Base-by-base conservation (phyloP, 2,329 filamentous ascomycete species). In the Pseudocercospora crystallina region DNA sequence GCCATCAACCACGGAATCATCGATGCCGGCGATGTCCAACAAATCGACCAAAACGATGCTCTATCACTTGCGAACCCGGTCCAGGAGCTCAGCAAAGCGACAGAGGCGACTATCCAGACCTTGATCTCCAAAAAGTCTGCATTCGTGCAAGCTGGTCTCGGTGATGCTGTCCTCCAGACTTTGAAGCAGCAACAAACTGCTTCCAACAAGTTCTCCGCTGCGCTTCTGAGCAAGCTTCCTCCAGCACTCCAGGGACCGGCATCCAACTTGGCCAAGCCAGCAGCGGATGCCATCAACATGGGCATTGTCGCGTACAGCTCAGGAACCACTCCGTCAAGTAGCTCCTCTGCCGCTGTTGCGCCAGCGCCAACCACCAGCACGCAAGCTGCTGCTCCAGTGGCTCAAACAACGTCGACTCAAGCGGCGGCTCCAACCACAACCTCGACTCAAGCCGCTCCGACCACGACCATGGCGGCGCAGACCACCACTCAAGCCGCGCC, bases 1-100 rank as follows among this genome's bases (percentile, higher is more conserved):
- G 51, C 51, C 11, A 45, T 53, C 41, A 53, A 46, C 36, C 38
- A 47, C 15, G 51, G 45, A 13, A 53, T 41, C n/a, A 49, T 46
- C 5, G 45, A 49, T 44, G 51, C 41, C 46, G 49, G 46, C 42
- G 51, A 41, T 33, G 26, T 53, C 29, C 41, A 40, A 15, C 45
- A 45, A n/a, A 43, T 53, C 9, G 45, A 41, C 5, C 47, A 49
- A 15, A 38, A 47, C 14, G 51, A 53, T 39, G 51, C 51, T 32
- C 26, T 47, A 30, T 41, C 34, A 13, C 46, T 53, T 2, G 42
- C 51, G n/a, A 43, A 43, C 15, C 51, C 51, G 14, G 49, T 53
- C 31, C 40, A 47, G 17, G 42, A 45, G 41, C 29, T 53, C 31
- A 47, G 47, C 14, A 43, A 47, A 15, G 51, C 40, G 9, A 43